Base-by-base conservation (phyloP, 1,284 basidiomycete genomes). In the Apiotrichum akiyoshidainum region DNA sequence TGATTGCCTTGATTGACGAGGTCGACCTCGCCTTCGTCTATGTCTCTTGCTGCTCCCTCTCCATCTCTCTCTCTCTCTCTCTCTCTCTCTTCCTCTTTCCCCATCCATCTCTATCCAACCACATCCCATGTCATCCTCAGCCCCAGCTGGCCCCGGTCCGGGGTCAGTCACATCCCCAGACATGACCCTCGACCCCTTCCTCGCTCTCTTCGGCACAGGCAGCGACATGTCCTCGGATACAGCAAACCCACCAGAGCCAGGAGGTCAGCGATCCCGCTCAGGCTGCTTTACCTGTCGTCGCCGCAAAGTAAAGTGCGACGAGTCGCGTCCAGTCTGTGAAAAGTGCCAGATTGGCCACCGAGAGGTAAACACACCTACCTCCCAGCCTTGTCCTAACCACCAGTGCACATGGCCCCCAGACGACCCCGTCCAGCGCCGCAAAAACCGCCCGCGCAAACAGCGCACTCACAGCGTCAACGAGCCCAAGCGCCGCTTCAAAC, bases 231-330 rank as follows among this genome's bases (percentile, higher is more conserved):
- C 46, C 14, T 44, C 46, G 13, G 47, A 40, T 19, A 13, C 42
- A 14, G 35, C 35, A 14, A 21, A 40, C 19, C n/a, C 44, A 0
- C 52, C 57, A 33, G 61, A 63, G 34, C 47, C 61, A 5, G 61
- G 61, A 22, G 58, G 61, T 10, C 61, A 63, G 48, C 63, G 63
- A 5, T 69, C 67, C 12, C 56, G 68, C 48, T 63, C 65, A 10
- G 72, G 72, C 1, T 75, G 73, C 60, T 64, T 72, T 45, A 72
- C 71, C 14, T 75, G 73, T 40, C 65, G 73, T 17, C 48, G 59
- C 14, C 61, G 74, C 13, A 75, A 74, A 52, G 70, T 76, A 48
- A 73, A 74, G 55, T 76, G 74, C 51, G 70, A 72, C 48, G 73
- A 76, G 60, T 59, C 58, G 17, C 54, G 64, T 37, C 73, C 73